Conservation (phyloP, 768 basidiomycete species). For the Amanita rubescens region DNA sequence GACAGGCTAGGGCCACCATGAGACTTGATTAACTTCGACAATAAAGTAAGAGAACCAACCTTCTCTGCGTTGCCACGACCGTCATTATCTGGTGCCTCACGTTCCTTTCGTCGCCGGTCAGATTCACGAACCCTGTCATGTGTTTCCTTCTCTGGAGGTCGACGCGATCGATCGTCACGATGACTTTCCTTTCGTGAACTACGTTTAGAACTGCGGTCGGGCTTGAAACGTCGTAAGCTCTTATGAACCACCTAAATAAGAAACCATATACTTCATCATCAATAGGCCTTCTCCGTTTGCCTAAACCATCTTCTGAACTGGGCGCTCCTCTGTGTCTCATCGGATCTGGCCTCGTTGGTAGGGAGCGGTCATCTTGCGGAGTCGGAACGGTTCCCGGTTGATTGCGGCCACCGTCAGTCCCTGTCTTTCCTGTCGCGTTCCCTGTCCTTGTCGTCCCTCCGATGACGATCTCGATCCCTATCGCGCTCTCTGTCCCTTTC, state of each 20-base stretch:
- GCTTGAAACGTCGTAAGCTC: constrained; percentile 30
- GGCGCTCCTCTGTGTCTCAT: constrained; percentile 44
- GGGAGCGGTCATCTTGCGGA: constrained; percentile 43
- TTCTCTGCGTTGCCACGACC: constrained; percentile 46
- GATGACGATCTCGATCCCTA: constrained; percentile 44
- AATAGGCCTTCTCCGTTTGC: constrained; percentile 59
- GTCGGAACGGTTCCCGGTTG: constrained; percentile 23
- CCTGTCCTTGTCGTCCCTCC: constrained; percentile 34
- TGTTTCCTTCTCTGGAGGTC: constrained; percentile 59
- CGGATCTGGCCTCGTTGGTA: constrained; percentile 54
- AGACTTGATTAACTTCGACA: not conserved
- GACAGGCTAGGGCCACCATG: not conserved
- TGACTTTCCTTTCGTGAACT: constrained; percentile 71
- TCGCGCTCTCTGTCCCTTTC: constrained; percentile 55
- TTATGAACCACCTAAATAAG: constrained; percentile 2
- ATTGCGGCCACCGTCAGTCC: constrained; percentile 53
- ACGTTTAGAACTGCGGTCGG: constrained; percentile 75
- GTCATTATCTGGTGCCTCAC: constrained; percentile 48
- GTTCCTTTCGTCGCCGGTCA: constrained; percentile 60
- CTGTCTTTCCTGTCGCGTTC: constrained; percentile 54
- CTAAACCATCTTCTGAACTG: constrained; percentile 55
- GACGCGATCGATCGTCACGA: constrained; percentile 66
- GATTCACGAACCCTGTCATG: constrained; percentile 63
- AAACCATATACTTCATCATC: constrained; percentile 65
- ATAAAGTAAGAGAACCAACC: constrained; percentile 30